Percentiles rank a stretch among this genome's conserved stretches.
These are phyloP conservation scores for Collybia nuda DNA, from an alignment of 768 basidiomycete genomes.

Conservation along the genomic window DNA sequence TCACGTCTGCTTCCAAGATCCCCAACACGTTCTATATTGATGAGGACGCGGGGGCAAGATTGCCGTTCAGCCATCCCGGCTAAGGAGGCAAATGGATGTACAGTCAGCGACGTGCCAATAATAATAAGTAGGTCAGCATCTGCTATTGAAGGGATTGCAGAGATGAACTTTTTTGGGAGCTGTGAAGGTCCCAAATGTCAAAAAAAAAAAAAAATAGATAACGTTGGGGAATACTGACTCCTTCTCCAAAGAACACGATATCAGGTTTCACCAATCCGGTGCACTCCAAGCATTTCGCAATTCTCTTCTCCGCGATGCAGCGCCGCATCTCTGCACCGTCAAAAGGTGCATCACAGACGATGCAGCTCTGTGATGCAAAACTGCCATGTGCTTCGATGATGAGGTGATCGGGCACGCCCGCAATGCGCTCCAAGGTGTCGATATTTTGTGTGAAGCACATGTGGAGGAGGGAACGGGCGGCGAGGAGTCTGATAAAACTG, in stretches of 20 bases:
- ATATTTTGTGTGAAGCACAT: constrained; percentile 91
- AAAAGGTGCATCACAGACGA: constrained; percentile 63
- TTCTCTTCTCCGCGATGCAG: constrained; percentile 56
- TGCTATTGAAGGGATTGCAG: constrained; percentile 47
- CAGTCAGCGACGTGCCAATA: constrained; percentile 87
- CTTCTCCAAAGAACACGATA: constrained; percentile 91
- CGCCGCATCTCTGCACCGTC: constrained; percentile 68
- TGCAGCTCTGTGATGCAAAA: constrained; percentile 85
- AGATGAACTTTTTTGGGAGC: constrained; percentile 75
- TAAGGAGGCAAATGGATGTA: constrained; percentile 86
- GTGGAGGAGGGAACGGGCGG: constrained; percentile 65
- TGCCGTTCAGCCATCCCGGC: constrained; percentile 47
- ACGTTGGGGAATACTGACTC: constrained; percentile 19
- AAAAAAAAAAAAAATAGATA: background rate
- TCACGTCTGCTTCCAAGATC: constrained; percentile 51
- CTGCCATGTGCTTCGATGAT: constrained; percentile 97
- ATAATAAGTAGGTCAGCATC: constrained; percentile 87
- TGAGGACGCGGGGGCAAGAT: constrained; percentile 76
- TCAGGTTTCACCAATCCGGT: constrained; percentile 87
- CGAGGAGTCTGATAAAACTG: constrained; percentile 83
- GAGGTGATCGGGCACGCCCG: constrained; percentile 69
- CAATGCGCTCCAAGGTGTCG: constrained; percentile 86
- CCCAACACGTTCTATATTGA: constrained; percentile 86
- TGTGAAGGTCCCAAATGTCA: constrained; percentile 21
- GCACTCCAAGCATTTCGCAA: constrained; percentile 67